These are phyloP conservation scores for Gossypium laxum DNA, from an alignment of 441 rosid species.

Conservation along the genomic window DNA sequence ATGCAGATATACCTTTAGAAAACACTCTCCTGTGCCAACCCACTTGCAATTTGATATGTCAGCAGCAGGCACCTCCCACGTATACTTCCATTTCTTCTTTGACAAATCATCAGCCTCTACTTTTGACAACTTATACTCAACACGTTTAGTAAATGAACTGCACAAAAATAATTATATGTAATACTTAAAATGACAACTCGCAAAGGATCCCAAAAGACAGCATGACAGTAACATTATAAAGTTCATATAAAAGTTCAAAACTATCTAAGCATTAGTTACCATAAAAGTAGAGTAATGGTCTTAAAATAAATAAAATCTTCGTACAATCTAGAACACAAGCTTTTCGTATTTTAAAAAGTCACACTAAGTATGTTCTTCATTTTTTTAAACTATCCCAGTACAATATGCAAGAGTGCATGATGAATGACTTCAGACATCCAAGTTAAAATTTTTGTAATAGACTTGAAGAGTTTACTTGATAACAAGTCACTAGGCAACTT, in stretches of 20 bases:
- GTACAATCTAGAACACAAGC: background rate
- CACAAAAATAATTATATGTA: conserved; percentile 14
- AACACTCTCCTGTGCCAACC: conserved; percentile 56
- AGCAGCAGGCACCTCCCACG: conserved; percentile 59
- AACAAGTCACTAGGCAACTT: background rate
- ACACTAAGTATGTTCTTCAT: background rate
- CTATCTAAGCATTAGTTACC: background rate
- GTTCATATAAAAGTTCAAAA: background rate
- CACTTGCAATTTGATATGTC: conserved; percentile 63
- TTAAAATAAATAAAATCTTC: background rate
- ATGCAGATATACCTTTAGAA: conserved; percentile 40
- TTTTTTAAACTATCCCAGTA: background rate
- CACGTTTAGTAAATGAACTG: conserved; percentile 64
- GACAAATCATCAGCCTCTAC: conserved; percentile 43
- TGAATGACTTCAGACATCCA: background rate
- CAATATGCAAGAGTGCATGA: background rate
- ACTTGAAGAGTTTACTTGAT: background rate
- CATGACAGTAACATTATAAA: background rate
- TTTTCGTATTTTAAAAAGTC: background rate
- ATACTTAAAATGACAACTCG: background rate
- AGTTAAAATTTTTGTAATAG: background rate
- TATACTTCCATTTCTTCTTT: conserved; percentile 51
- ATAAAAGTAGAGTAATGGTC: background rate
- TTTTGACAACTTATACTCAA: conserved; percentile 47
- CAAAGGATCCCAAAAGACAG: background rate